Percentiles rank a stretch among this genome's conserved stretches.
Evolutionary conservation across 352 stramenopile species (phyloP).

Genomic region (Lagenidium sp.): DNA sequence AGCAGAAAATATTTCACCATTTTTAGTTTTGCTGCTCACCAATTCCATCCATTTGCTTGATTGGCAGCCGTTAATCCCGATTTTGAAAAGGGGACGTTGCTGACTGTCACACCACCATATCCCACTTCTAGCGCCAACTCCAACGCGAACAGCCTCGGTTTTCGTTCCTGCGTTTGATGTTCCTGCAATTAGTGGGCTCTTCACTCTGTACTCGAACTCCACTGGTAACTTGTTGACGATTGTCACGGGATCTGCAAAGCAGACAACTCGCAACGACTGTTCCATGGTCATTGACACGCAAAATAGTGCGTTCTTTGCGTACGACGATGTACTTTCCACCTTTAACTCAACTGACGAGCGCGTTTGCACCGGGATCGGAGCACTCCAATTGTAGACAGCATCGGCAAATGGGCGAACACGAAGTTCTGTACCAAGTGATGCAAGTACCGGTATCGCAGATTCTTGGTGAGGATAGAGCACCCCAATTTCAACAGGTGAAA

Average conservation of each 20-base stretch:
- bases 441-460: conserved; percentile 56
- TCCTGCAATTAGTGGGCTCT: conserved; percentile 29
- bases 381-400: conserved; percentile 50
- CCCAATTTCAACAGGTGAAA: conserved; percentile 59
- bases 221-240: conserved; percentile 77
- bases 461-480: conserved; percentile 44
- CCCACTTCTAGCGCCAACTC: conserved; percentile 47
- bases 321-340: conserved; percentile 40
- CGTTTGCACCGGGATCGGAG: conserved; percentile 70
- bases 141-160: conserved; percentile 18
- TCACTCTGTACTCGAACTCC: conserved; percentile 40
- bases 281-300: conserved; percentile 55
- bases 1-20: conserved; percentile 44
- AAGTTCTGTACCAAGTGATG: conserved; percentile 59
- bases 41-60: conserved; percentile 66
- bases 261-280: conserved; percentile 55
- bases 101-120: conserved; percentile 69
- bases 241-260: conserved; percentile 59
- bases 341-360: conserved; percentile 43
- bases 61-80: conserved; percentile 54
- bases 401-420: conserved; percentile 45
- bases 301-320: conserved; percentile 41
- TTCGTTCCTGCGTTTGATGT: too few relatives aligned
- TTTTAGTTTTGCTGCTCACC: conserved; percentile 22
- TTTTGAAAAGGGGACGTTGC: conserved; percentile 58